Percentiles rank a stretch among this genome's conserved stretches.
Evolutionary conservation across 1,284 basidiomycete species (phyloP).

Genomic region (Trametes sp.): DNA sequence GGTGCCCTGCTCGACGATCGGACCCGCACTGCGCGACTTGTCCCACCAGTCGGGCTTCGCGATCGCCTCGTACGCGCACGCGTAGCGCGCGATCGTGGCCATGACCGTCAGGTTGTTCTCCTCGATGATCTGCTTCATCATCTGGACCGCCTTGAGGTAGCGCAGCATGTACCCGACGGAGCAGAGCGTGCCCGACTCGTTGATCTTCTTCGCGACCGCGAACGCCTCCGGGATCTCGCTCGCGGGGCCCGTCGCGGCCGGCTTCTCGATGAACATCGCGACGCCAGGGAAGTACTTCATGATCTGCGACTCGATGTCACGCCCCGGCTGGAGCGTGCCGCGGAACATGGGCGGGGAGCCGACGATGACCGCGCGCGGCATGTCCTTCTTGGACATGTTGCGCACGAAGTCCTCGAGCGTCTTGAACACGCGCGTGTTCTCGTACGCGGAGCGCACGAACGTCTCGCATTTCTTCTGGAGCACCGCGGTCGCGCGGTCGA

Average conservation of each 20-base stretch:
- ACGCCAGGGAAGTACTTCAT: slow-evolving; percentile 90
- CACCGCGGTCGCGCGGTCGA: slow-evolving; percentile 82
- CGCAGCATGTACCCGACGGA: slow-evolving; percentile 96
- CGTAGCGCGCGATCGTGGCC: slow-evolving; percentile 96
- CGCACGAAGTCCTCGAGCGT: slow-evolving; percentile 88
- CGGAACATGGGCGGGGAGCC: slow-evolving; percentile 96
- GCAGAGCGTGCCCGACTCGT: slow-evolving; percentile 78
- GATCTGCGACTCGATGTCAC: slow-evolving; percentile 92
- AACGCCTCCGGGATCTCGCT: slow-evolving; percentile 74
- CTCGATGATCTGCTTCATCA: slow-evolving; percentile 97
- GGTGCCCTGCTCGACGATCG: slow-evolving; percentile 96
- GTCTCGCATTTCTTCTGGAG: slow-evolving; percentile 92
- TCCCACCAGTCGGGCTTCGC: slow-evolving; percentile 98
- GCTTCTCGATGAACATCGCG: slow-evolving; percentile 96
- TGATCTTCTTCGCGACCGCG: slow-evolving; percentile 72
- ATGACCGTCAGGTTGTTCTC: slow-evolving; percentile 97
- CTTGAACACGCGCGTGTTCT: slow-evolving; percentile 89
- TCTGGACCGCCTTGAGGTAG: slow-evolving; percentile 94
- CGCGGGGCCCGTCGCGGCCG: slow-evolving; percentile 85
- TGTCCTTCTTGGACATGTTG: slow-evolving; percentile 67
- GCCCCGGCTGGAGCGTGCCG: slow-evolving; percentile 78
- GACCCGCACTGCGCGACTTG: slow-evolving; percentile 90
- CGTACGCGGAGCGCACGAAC: slow-evolving; percentile 94
- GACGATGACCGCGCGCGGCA: slow-evolving; percentile 83
- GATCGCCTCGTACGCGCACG: slow-evolving; percentile 91